Conservation (phyloP, 129 eudicot genomes). For the Calendula officinalis region DNA sequence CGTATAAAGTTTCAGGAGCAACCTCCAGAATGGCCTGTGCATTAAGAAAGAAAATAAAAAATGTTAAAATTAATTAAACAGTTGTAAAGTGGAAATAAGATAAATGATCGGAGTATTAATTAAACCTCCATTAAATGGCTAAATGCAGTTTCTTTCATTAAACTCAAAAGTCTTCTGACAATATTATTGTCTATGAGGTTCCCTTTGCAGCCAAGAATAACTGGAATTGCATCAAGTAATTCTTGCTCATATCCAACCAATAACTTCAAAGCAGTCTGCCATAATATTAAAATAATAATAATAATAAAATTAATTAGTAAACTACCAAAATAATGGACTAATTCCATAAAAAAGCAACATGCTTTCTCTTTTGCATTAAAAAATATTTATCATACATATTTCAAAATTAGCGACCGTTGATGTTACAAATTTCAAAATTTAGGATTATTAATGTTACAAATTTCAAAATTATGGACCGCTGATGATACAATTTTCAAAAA, state of each 20-base stretch:
- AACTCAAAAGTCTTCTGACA: slow-evolving; percentile 47
- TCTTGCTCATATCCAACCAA: slow-evolving; percentile 66
- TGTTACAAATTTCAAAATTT: too few relatives aligned
- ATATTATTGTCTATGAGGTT: slow-evolving; percentile 35
- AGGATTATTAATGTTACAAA: too few relatives aligned
- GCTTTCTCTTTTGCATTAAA: too few relatives aligned
- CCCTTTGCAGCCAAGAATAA: slow-evolving; percentile 69
- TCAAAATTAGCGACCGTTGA: too few relatives aligned
- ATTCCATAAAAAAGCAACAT: too few relatives aligned
- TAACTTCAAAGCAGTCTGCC: slow-evolving; percentile 83
- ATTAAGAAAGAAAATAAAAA: slow-evolving; percentile 20
- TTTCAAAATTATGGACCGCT: too few relatives aligned
- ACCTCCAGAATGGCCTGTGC: slow-evolving; percentile 85
- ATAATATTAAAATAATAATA: slow-evolving; percentile 2
- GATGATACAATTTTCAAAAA: too few relatives aligned
- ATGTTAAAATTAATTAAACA: not conserved
- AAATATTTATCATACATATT: too few relatives aligned
- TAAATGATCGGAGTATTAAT: not conserved
- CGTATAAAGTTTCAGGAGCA: slow-evolving; percentile 67
- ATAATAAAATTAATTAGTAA: too few relatives aligned
- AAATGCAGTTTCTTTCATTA: slow-evolving; percentile 73
- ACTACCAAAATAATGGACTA: too few relatives aligned
- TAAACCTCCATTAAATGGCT: slow-evolving; percentile 98
- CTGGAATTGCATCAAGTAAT: slow-evolving; percentile 55
- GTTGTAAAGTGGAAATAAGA: not conserved